Evolutionary conservation across 371 early-diverging fungal genomes (phyloP), one percentile per base, ranked within the genome.

Genomic region (Catenaria anguillulae): DNA sequence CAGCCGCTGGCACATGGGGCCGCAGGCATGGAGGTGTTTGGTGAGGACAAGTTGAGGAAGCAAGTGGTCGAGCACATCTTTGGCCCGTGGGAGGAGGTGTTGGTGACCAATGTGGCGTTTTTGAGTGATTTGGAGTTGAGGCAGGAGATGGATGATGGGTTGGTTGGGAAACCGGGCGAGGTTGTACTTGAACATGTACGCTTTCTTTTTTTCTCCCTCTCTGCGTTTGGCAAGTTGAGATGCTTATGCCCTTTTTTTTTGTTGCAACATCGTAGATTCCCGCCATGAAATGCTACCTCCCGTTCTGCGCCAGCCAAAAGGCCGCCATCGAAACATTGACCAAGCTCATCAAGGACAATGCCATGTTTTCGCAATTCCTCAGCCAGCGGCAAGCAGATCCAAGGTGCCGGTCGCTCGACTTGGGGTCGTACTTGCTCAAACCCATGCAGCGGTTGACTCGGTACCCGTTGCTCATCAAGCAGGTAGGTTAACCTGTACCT

Each of bases 381-480:
- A 43, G 21, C 10, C 45, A 17, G 45, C 29, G 26, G 72, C 83
- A 67, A 75, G 77, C 61, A 72, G 83, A 74, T 58, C 83, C 86
- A 0, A 75, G 81, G 48, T 92, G 90, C 68, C 83, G 89, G 10
- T 76, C 81, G 15, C 68, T 96, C 59, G 89, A 90, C 48, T 77
- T 96, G 4, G 82, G 85, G 19, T 86, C 89, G 48, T 96, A 87
- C 65, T 70, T 96, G 62, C 73, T 97, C 36, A 78, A 88, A 43
- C 97, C 97, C 8, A 84, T 94, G 72, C 96, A 97, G 69, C 81
- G 97, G 37, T 43, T 97, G 36, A 93, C 92, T 40, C 75, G 93
- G 70, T 93, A 93, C 70, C 86, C 94, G 5, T 77, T 97, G 40
- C 73, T 97, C 10, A 74, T 95, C 50, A 83, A 86, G 55, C 86